Conservation (phyloP, 345 rosid genomes). For the Kandelia obovata region DNA sequence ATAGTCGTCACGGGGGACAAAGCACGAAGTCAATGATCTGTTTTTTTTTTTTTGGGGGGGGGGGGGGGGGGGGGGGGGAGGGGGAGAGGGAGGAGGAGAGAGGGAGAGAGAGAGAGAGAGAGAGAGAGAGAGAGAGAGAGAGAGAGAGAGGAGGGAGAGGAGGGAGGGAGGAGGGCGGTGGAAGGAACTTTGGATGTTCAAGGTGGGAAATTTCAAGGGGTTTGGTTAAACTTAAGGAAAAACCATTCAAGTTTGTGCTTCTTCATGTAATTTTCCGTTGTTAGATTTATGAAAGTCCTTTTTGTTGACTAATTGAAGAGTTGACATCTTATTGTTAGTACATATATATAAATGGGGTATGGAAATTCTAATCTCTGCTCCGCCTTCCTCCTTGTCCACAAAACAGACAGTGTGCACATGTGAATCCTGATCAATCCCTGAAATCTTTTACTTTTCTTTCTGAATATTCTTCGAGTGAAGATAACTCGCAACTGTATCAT, state of each 20-base stretch:
- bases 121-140: no score
- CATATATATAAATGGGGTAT: no score
- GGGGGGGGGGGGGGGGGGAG: no score
- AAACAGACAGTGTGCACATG: no score
- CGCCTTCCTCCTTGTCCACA: no score
- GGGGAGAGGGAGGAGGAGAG: no score
- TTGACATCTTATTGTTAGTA: neutral
- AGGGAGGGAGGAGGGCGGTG: neutral
- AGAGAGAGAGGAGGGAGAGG: no score
- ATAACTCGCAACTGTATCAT: no score
- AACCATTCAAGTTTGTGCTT: neutral
- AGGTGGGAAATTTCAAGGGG: slow-evolving; percentile 17
- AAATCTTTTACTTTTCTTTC: no score
- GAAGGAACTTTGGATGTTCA: slow-evolving; percentile 6
- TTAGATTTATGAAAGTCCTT: neutral
- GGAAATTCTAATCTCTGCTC: neutral
- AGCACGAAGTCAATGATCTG: slow-evolving; percentile 22
- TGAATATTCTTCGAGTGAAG: no score
- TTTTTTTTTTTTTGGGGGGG: neutral
- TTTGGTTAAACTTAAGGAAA: slow-evolving; percentile 18
- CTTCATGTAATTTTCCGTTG: neutral
- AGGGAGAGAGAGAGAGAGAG: no score
- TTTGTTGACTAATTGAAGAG: neutral
- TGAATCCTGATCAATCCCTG: no score
- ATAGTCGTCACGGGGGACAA: neutral